phyloP scores from a whole-genome alignment of 2,329 filamentous ascomycete species.

The Alternaria hordeiaustralica region DNA sequence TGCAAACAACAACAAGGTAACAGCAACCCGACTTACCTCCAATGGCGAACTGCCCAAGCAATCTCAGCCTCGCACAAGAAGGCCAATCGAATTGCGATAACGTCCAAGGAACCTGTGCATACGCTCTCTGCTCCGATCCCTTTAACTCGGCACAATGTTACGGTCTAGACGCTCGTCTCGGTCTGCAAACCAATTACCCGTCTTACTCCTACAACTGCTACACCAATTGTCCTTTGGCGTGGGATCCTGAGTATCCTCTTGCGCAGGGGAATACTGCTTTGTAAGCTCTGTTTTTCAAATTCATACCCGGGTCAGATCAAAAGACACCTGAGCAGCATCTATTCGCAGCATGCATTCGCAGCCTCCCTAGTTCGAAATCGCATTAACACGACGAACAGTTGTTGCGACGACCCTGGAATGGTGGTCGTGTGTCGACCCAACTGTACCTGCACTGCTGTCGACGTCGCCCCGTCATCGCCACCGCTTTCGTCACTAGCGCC shows the following conservation, averaged over 20 bases:
- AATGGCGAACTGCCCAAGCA: not conserved
- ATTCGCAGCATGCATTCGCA: not conserved
- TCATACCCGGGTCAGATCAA: not conserved
- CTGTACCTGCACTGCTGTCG: not conserved
- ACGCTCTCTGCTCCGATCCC: not conserved
- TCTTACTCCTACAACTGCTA: not conserved
- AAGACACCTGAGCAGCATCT: not conserved
- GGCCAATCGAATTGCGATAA: not conserved
- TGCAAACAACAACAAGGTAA: not conserved
- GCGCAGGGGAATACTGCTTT: not conserved
- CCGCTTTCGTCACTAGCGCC: not conserved
- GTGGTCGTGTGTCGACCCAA: not conserved
- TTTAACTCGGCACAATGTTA: not conserved
- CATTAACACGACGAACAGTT: not conserved
- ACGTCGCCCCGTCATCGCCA: not conserved
- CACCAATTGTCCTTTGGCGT: not conserved
- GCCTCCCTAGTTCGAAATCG: not conserved
- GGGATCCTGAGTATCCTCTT: not conserved
- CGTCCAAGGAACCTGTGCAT: not conserved
- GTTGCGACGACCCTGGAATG: not conserved
- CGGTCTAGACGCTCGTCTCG: not conserved
- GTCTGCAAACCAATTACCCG: not conserved
- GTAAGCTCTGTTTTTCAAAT: not conserved
- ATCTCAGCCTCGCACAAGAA: not conserved
- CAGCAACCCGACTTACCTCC: not conserved